Evolutionary conservation across 1,284 basidiomycete species (phyloP), one percentile per base, ranked within the genome.

Genomic region (Moesziomyces sp.): DNA sequence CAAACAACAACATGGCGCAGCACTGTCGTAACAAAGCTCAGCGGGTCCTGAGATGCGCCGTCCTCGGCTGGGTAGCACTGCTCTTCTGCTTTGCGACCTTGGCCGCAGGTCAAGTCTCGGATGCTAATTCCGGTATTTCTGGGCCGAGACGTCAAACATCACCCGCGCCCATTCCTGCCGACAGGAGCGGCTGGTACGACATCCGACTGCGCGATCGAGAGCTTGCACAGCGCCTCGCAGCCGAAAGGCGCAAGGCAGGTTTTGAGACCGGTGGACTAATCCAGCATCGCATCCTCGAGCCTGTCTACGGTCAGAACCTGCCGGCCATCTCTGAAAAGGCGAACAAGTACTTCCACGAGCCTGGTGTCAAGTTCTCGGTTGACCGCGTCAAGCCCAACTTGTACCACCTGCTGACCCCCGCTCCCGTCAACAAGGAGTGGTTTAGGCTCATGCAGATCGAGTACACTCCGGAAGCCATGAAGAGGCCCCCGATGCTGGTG

Each of bases 391-490:
- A 30, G 26, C 42, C n/a, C 30, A 21, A 9, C 14, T 14, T 19
- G 18, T 44, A 23, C 42, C 9, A 49, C 13, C 28, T 53, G n/a
- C 53, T 59, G 58, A 59, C 58, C 0, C 58, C 58, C 9, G 51
- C 46, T 19, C 58, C 58, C 3, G 46, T 53, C 26, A 49, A 47
- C 24, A 3, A 43, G n/a, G 18, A 44, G 11, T 48, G 38, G 35
- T 53, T 18, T 24, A 14, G 47, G 8, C 24, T 47, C 16, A 24
- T 59, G 26, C 16, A 30, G 6, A 13, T 52, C 3, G 18, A 35
- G 7, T 49, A 47, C 30, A 46, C 52, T 11, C 14, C 34, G 16
- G 10, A 24, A 8, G 19, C 34, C 19, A 38, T 26, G 9, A 35
- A 8, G n/a, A 30, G 21, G 13, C 57, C 52, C 38, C 58, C 58